Evolutionary conservation across 768 basidiomycete genomes (phyloP), one percentile per base, ranked within the genome.

Genomic region (Phylloporus sp.): DNA sequence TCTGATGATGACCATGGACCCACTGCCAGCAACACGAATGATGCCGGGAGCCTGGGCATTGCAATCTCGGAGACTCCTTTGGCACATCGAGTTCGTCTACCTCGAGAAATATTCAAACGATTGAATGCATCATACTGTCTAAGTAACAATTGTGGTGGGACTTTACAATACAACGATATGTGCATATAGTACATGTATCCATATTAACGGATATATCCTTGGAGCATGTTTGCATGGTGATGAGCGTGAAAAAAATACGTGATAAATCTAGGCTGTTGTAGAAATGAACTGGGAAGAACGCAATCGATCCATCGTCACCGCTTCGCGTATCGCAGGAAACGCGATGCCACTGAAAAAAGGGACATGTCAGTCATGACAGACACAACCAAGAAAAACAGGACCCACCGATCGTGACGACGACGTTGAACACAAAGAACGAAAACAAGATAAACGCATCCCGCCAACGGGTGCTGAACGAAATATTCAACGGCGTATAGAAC

Each of bases 371-470:
- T 40, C 20, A 29, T 15, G 6, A 34, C 29, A 32, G 11, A n/a
- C n/a, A n/a, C n/a, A 6, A 13, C 13, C 15, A 13, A 24, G n/a
- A 5, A 20, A 18, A 2, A n/a, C 3, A 3, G 4, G 20, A 69
- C 75, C 60, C 57, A 76, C 75, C 59, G 38, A 84, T 79, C 2
- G 83, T 85, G 43, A 75, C 69, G 20, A 83, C 57, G 48, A 88
- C 71, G 67, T 94, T 94, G 75, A 91, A 91, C 16, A 78, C 79
- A 50, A 84, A 75, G 68, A 74, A 88, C 6, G 82, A 72, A 61
- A 86, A 81, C 32, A 85, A 60, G 31, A 88, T 81, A 52, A 81
- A 86, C 3, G 75, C 77, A 53, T 90, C 86, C 53, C 87, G 72
- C 86, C 88, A 88, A 9, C 85, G 72, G 18, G 79, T 62, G 6